phyloP scores from a whole-genome alignment of 352 stramenopile genomes.

The Globisporangium viniferum region DNA sequence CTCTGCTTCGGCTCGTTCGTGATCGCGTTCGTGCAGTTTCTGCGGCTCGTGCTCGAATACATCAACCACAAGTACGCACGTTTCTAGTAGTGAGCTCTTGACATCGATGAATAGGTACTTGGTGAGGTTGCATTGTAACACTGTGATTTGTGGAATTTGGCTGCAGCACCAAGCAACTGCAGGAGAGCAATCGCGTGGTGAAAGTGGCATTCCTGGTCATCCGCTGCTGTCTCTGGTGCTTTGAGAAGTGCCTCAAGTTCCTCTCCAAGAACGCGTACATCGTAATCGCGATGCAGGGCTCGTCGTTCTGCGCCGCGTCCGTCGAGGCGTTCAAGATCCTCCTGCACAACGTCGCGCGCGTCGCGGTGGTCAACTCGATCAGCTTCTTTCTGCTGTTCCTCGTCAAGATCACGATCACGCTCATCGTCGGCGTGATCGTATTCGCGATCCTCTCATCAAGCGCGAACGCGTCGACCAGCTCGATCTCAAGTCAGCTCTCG shows the following conservation, averaged over 20 bases:
- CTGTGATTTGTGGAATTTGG: not conserved
- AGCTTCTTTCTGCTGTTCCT: conserved; percentile 93
- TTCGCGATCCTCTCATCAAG: conserved; percentile 41
- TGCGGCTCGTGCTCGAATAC: conserved; percentile 92
- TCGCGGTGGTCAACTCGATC: conserved; percentile 90
- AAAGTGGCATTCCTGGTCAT: conserved; percentile 79
- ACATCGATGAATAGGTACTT: too few species aligned
- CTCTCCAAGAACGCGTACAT: conserved; percentile 97
- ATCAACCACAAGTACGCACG: conserved; percentile 88
- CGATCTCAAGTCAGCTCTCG: conserved; percentile 34
- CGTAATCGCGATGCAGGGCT: conserved; percentile 77
- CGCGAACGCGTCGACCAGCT: conserved; percentile 24
- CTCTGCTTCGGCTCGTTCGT: conserved; percentile 96
- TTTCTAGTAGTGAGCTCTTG: not conserved
- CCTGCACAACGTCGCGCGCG: conserved; percentile 88
- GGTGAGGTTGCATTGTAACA: not conserved
- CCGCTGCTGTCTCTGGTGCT: conserved; percentile 94
- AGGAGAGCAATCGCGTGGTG: conserved; percentile 69
- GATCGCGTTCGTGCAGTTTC: conserved; percentile 95
- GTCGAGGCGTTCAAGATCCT: conserved; percentile 94
- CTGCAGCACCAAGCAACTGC: conserved; percentile 67
- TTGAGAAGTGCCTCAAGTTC: conserved; percentile 96
- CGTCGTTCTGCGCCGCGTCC: conserved; percentile 86
- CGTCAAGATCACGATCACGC: conserved; percentile 87
- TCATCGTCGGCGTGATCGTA: conserved; percentile 37